These are phyloP conservation scores for Dionaea muscipula DNA, from an alignment of 179 eudicot species.

Conservation along the genomic window DNA sequence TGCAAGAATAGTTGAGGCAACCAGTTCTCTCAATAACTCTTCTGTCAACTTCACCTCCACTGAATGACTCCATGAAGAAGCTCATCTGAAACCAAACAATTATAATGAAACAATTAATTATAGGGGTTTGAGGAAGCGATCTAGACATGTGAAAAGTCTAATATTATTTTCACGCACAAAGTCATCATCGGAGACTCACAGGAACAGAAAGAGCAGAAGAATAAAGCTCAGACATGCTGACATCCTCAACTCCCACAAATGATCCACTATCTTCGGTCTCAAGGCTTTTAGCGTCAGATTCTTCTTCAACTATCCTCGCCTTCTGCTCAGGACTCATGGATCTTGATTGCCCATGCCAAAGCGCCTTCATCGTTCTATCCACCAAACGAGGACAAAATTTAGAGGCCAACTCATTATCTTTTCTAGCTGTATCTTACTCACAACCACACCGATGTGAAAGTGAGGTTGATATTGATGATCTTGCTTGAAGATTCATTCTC, in stretches of 20 bases:
- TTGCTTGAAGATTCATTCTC: too few species aligned
- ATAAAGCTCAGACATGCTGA: conserved; percentile 56
- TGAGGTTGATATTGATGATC: too few species aligned
- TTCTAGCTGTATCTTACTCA: background rate
- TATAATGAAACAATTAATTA: too few species aligned
- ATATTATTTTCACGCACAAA: too few species aligned
- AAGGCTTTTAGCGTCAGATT: conserved; percentile 49
- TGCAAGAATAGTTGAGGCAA: conserved; percentile 65
- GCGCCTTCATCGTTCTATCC: conserved; percentile 79
- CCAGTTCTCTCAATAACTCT: conserved; percentile 75
- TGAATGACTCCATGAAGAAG: conserved; percentile 74
- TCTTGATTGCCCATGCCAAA: conserved; percentile 88
- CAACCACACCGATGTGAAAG: too few species aligned
- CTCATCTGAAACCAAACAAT: conserved; percentile 55
- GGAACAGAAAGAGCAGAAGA: conserved; percentile 58
- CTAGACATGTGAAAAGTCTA: too few species aligned
- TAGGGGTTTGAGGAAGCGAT: too few species aligned
- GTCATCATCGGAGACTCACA: conserved; percentile 34
- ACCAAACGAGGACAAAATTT: conserved; percentile 3
- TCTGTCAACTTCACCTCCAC: conserved; percentile 58
- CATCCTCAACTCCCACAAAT: conserved; percentile 60
- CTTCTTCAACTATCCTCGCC: conserved; percentile 64
- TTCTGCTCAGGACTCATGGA: conserved; percentile 83
- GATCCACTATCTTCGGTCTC: conserved; percentile 65
- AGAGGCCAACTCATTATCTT: background rate